These are phyloP conservation scores for Plantago coronopus DNA, from an alignment of 305 asterid genomes.

Conservation along the genomic window DNA sequence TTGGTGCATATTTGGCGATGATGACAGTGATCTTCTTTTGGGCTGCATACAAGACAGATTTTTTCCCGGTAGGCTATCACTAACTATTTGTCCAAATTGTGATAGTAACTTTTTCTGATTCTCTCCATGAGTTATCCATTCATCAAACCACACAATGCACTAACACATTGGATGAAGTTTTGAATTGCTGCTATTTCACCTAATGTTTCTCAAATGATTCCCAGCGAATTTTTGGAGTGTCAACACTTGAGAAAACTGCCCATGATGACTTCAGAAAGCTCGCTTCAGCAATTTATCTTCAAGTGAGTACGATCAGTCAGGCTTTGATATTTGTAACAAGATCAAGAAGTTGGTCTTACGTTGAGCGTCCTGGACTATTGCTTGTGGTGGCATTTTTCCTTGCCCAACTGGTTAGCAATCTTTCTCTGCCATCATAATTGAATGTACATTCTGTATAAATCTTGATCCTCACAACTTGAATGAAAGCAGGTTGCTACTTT, in stretches of 20 bases:
- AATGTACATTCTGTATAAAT: not conserved
- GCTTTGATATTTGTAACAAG: slow-evolving; percentile 94
- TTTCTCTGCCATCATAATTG: slow-evolving; percentile 1
- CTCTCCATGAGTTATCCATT: no score
- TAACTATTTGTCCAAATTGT: no score
- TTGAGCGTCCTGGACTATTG: slow-evolving; percentile 90
- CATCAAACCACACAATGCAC: no score
- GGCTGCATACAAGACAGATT: slow-evolving; percentile 69
- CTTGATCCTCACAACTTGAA: slow-evolving; percentile 16
- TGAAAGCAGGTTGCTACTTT: slow-evolving; percentile 74
- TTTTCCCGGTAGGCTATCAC: slow-evolving; percentile 63
- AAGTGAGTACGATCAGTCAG: slow-evolving; percentile 98
- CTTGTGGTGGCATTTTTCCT: slow-evolving; percentile 76
- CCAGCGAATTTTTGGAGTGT: slow-evolving; percentile 75
- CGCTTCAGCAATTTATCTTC: slow-evolving; percentile 95
- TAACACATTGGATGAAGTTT: no score
- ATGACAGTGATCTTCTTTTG: slow-evolving; percentile 80
- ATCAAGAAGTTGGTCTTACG: slow-evolving; percentile 87
- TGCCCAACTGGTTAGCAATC: slow-evolving; percentile 75
- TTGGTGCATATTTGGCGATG: slow-evolving; percentile 76
- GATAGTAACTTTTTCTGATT: no score
- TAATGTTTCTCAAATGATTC: slow-evolving; percentile 14
- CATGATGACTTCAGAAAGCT: slow-evolving; percentile 92
- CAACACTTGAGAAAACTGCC: slow-evolving; percentile 92
- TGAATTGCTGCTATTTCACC: not conserved